Evolutionary conservation across 1,284 basidiomycete species (phyloP).

Genomic region (Leccinum subfulvum): DNA sequence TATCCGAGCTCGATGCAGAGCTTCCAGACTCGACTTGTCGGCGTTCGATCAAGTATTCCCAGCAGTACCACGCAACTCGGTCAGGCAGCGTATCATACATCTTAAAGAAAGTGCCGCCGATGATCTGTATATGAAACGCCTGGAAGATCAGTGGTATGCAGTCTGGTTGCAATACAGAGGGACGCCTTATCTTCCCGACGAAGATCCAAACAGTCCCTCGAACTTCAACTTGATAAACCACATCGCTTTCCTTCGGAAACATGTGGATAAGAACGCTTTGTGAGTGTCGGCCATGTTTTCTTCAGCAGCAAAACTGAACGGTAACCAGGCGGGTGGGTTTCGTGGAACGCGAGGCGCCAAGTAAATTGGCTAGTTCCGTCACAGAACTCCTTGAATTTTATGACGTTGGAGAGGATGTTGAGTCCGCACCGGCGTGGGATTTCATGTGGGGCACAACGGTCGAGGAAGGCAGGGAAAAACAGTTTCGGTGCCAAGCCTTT

Average conservation of each 20-base stretch:
- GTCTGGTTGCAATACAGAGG: conserved; percentile 75
- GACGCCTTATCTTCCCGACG: conserved; percentile 67
- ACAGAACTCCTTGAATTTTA: conserved; percentile 47
- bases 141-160: conserved; percentile 81
- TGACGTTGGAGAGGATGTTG: conserved; percentile 47
- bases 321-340: conserved; percentile 54
- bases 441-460: conserved; percentile 70
- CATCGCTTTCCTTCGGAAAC: conserved; percentile 73
- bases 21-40: conserved; percentile 63
- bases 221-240: conserved; percentile 79
- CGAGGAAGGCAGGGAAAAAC: conserved; percentile 75
- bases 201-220: conserved; percentile 61
- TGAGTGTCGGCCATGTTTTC: conserved; percentile 42
- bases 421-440: conserved; percentile 55
- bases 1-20: conserved; percentile 74
- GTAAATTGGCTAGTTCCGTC: conserved; percentile 47
- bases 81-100: conserved; percentile 61
- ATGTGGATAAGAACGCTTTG: conserved; percentile 84
- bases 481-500: conserved; percentile 58
- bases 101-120: conserved; percentile 65
- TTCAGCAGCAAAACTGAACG: conserved; percentile 13
- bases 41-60: conserved; percentile 80
- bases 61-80: conserved; percentile 62
- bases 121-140: conserved; percentile 71
- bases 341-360: conserved; percentile 41